phyloP scores from a whole-genome alignment of 345 rosid genomes.

The Litchi chinensis region DNA sequence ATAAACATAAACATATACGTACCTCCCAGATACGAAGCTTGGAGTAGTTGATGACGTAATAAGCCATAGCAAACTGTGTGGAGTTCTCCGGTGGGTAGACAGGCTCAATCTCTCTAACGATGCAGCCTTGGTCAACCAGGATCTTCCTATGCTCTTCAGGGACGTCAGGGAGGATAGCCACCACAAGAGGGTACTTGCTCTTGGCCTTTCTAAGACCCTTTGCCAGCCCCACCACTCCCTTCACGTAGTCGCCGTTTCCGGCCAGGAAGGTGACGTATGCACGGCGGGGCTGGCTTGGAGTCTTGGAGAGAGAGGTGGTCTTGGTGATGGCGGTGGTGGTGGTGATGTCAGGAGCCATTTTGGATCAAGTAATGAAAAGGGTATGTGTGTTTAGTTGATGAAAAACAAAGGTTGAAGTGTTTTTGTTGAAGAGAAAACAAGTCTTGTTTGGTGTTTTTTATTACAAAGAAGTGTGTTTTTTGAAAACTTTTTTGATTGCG shows the following conservation, averaged over 20 bases:
- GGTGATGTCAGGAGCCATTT: constrained; percentile 40
- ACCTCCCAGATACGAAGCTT: constrained; percentile 88
- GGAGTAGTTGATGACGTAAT: constrained; percentile 78
- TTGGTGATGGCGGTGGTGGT: constrained; percentile 10
- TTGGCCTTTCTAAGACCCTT: constrained; percentile 61
- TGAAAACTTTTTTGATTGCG: neutral
- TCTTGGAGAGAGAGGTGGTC: constrained; percentile 13
- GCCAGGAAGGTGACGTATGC: constrained; percentile 69
- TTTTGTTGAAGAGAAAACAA: no score
- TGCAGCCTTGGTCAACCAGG: constrained; percentile 54
- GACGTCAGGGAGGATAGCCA: constrained; percentile 71
- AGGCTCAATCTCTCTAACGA: constrained; percentile 57
- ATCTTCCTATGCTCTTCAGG: constrained; percentile 62
- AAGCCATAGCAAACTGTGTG: constrained; percentile 76
- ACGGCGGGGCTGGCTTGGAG: constrained; percentile 19
- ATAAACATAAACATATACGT: neutral
- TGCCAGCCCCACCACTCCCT: constrained; percentile 74
- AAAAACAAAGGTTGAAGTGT: no score
- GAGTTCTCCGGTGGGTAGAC: constrained; percentile 66
- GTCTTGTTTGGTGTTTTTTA: no score
- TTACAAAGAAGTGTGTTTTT: neutral
- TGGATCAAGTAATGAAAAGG: neutral
- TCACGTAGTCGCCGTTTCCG: constrained; percentile 67
- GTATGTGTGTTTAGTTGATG: no score
- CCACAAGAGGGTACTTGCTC: constrained; percentile 64